Percentiles rank a stretch among this genome's conserved stretches.
Evolutionary conservation across 192 early-diverging fungal species (phyloP).

Genomic region (Linnemannia schmuckeri): DNA sequence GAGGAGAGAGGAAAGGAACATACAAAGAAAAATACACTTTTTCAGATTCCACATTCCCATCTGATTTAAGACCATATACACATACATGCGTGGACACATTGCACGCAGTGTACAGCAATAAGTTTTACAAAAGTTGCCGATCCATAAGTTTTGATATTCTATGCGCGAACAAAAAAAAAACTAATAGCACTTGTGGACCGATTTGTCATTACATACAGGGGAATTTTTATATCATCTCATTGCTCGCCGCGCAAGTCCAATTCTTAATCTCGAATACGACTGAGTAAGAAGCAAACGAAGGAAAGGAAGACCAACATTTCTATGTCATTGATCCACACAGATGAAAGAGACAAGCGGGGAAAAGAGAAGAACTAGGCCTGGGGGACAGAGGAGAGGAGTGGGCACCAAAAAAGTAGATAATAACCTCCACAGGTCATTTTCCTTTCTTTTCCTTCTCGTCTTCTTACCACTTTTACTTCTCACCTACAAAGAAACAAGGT

Average conservation of each 20-base stretch:
- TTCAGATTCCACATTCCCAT: conserved; percentile 17
- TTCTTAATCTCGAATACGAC: conserved; percentile 43
- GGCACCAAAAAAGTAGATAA: conserved; percentile 4
- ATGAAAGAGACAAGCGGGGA: not conserved
- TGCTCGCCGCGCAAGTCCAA: not conserved
- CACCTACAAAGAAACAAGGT: not conserved
- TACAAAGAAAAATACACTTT: too few species aligned
- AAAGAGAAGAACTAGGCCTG: not conserved
- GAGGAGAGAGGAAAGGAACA: not conserved
- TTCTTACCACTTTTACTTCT: not conserved
- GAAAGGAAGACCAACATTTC: not conserved
- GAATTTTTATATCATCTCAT: not conserved
- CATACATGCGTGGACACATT: not conserved
- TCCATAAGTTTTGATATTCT: not conserved
- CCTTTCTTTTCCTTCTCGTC: not conserved
- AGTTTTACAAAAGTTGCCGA: not conserved
- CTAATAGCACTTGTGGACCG: not conserved
- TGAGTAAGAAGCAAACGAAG: conserved; percentile 4
- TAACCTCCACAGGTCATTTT: not conserved
- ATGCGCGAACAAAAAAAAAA: too few species aligned
- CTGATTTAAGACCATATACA: not conserved
- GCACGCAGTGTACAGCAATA: not conserved
- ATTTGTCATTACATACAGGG: not conserved
- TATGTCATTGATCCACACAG: not conserved
- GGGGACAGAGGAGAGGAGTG: not conserved